Evolutionary conservation across 2,329 filamentous ascomycete genomes (phyloP).

Genomic region (Seiridium unicorne): DNA sequence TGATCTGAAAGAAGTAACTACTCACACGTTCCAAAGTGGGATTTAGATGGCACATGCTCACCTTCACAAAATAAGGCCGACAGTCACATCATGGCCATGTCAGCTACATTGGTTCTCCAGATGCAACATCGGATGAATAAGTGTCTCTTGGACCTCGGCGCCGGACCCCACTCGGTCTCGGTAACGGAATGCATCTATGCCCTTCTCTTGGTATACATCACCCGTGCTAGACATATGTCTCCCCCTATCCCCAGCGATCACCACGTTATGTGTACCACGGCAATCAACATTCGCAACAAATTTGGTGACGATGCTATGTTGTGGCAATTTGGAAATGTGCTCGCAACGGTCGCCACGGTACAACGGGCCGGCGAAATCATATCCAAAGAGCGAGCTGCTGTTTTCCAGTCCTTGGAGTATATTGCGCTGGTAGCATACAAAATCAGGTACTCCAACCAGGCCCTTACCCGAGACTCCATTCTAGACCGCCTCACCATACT

Average conservation of each 20-base stretch:
- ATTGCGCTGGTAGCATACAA: no score
- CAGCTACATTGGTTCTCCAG: neutral
- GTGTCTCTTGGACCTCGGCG: neutral
- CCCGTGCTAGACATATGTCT: neutral
- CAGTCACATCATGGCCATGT: conserved; percentile 4
- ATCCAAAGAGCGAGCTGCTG: no score
- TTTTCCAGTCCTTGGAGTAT: no score
- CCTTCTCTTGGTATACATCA: conserved; percentile 7
- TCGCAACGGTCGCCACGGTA: neutral
- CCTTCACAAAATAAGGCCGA: neutral
- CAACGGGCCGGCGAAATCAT: no score
- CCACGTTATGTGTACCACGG: neutral
- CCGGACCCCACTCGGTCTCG: neutral
- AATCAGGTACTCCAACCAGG: neutral
- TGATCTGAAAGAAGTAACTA: no score
- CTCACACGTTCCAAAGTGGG: neutral
- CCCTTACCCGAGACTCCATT: neutral
- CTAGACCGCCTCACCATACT: neutral
- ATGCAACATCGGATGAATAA: neutral
- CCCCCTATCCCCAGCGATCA: neutral
- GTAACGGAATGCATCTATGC: conserved; percentile 1
- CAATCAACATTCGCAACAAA: neutral
- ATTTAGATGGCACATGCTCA: neutral
- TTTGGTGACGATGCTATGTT: neutral
- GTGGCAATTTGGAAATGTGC: conserved; percentile 12